Evolutionary conservation across 768 basidiomycete genomes (phyloP).

Genomic region (Xerocomellus amylosporus): DNA sequence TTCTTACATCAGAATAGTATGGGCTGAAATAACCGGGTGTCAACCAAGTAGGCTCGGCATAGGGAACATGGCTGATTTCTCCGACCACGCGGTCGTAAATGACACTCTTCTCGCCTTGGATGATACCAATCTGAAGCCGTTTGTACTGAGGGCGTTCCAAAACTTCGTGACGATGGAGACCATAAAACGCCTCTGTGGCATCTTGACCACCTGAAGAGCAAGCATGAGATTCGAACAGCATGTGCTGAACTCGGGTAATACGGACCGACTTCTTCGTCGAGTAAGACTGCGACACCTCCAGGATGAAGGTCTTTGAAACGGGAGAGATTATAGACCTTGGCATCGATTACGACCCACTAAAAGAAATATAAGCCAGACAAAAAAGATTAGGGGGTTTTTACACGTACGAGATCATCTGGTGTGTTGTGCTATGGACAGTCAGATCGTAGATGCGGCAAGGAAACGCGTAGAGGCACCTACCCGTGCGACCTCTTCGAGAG

Average conservation of each 20-base stretch:
- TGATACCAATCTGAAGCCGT: conserved; percentile 70
- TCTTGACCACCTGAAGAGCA: conserved; percentile 68
- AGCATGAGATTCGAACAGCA: not conserved
- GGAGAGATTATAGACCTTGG: conserved; percentile 79
- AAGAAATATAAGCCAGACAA: not conserved
- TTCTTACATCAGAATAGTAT: conserved; percentile 63
- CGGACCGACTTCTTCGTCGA: conserved; percentile 74
- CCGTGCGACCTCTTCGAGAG: conserved; percentile 58
- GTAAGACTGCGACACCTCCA: conserved; percentile 75
- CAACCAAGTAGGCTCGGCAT: conserved; percentile 87
- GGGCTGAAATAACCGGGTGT: conserved; percentile 62
- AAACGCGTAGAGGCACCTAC: conserved; percentile 28
- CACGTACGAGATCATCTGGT: conserved; percentile 65
- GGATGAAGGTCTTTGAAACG: conserved; percentile 82
- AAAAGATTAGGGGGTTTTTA: not conserved
- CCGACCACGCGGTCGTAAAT: conserved; percentile 53
- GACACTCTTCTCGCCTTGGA: conserved; percentile 58
- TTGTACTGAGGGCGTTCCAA: conserved; percentile 70
- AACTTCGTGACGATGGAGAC: conserved; percentile 85
- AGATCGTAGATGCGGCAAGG: not conserved
- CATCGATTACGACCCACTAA: conserved; percentile 82
- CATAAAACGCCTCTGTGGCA: conserved; percentile 84
- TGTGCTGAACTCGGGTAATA: not conserved
- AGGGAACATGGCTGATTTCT: conserved; percentile 71
- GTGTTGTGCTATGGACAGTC: conserved; percentile 59